These are phyloP conservation scores for Salix dunnii DNA, from an alignment of 345 rosid species.

Conservation along the genomic window DNA sequence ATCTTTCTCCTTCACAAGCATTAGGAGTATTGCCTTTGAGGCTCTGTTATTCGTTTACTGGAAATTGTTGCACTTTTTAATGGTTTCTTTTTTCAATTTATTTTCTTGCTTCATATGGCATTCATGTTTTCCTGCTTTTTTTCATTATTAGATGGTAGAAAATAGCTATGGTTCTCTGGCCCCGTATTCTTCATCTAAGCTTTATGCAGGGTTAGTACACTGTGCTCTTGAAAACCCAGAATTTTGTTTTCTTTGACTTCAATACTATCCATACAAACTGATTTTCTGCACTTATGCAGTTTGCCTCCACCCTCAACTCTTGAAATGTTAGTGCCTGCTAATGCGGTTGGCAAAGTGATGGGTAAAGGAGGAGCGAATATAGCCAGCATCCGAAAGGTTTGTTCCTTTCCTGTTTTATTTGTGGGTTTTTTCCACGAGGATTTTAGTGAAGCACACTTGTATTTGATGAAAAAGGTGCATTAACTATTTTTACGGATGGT, in stretches of 20 bases:
- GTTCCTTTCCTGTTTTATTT: conserved; percentile 10
- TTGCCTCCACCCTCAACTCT: conserved; percentile 51
- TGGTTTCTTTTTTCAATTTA: neutral
- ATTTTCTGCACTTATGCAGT: conserved; percentile 35
- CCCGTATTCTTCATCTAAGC: conserved; percentile 61
- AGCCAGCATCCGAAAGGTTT: conserved; percentile 82
- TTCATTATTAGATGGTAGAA: conserved; percentile 49
- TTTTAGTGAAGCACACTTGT: neutral
- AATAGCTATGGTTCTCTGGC: conserved; percentile 60
- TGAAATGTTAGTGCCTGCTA: conserved; percentile 79
- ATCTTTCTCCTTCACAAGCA: neutral
- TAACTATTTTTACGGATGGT: neutral
- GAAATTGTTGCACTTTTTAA: neutral
- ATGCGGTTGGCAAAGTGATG: conserved; percentile 84
- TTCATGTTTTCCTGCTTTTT: conserved; percentile 3
- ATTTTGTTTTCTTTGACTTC: neutral
- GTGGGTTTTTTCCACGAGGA: neutral
- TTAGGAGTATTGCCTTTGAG: neutral
- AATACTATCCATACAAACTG: neutral
- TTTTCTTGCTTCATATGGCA: neutral
- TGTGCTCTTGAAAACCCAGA: conserved; percentile 3
- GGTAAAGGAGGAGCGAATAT: conserved; percentile 92
- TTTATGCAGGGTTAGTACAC: conserved; percentile 68
- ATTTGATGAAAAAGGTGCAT: neutral
- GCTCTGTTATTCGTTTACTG: neutral